Conservation (phyloP, 2,329 filamentous ascomycete genomes). For the Exutisphaerella laricina region DNA sequence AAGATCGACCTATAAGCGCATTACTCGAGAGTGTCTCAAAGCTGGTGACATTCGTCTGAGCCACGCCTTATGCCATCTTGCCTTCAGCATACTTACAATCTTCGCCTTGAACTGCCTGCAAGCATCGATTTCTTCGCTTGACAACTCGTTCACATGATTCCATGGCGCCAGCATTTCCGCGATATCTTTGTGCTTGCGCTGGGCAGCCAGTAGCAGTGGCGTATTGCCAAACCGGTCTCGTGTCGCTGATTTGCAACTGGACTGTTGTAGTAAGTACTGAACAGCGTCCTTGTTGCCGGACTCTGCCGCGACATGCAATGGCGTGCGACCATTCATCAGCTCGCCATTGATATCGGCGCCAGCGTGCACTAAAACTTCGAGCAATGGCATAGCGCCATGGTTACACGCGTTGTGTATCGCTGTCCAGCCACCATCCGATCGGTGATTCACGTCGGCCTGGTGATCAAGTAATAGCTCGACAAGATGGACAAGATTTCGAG, state of each 20-base stretch:
- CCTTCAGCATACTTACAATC: too few relatives aligned
- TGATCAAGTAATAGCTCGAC: slow-evolving; percentile 87
- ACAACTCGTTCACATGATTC: slow-evolving; percentile 29
- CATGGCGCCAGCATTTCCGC: slow-evolving; percentile 40
- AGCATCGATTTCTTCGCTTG: slow-evolving; percentile 20
- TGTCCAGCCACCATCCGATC: slow-evolving; percentile 86
- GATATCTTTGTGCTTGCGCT: slow-evolving; percentile 38
- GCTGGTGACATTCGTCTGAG: too few relatives aligned
- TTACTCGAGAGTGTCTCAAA: too few relatives aligned
- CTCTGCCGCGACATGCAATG: slow-evolving; percentile 27
- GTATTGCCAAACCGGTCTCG: slow-evolving; percentile 43
- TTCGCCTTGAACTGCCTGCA: slow-evolving; percentile 19
- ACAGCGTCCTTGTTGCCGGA: slow-evolving; percentile 24
- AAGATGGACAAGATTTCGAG: slow-evolving; percentile 14
- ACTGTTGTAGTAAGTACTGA: slow-evolving; percentile 17
- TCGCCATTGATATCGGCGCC: slow-evolving; percentile 26
- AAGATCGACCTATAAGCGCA: too few relatives aligned
- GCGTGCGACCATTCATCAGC: slow-evolving; percentile 23
- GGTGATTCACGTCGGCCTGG: slow-evolving; percentile 86
- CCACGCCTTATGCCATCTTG: too few relatives aligned
- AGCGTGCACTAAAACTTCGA: slow-evolving; percentile 22
- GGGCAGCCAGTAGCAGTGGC: slow-evolving; percentile 39
- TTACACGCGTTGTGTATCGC: slow-evolving; percentile 60
- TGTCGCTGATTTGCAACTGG: slow-evolving; percentile 31
- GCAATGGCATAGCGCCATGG: slow-evolving; percentile 12